Evolutionary conservation across 768 basidiomycete species (phyloP).

Genomic region (Punctularia strigosozonata): DNA sequence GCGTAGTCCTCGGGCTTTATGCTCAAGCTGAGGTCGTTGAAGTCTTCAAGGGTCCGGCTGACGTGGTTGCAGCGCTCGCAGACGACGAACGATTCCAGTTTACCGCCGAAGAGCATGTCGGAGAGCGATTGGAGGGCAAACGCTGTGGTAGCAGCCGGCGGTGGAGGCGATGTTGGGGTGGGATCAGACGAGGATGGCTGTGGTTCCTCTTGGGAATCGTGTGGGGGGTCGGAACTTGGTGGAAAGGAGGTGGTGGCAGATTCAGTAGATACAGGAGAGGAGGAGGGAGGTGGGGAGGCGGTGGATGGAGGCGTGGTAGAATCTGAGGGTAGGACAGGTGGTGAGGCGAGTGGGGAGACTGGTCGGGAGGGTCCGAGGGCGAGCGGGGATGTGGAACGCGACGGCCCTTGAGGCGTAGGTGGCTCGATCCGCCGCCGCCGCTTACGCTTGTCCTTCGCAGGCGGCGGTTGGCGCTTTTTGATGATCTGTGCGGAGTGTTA

Average conservation of each 20-base stretch:
- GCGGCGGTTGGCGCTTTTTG: constrained; percentile 48
- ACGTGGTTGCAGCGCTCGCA: constrained; percentile 92
- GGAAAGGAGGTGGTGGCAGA: too few relatives aligned
- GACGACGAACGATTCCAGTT: constrained; percentile 82
- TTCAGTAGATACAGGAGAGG: too few relatives aligned
- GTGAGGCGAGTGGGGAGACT: not conserved
- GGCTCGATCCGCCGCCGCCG: not conserved
- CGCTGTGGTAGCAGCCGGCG: not conserved
- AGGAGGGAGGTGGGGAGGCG: not conserved
- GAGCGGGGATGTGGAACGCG: not conserved
- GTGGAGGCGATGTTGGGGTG: not conserved
- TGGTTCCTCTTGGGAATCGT: not conserved
- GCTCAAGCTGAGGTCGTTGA: constrained; percentile 85
- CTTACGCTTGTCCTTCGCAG: constrained; percentile 25
- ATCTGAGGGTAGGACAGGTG: not conserved
- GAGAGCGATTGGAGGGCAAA: constrained; percentile 40
- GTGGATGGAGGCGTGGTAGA: not conserved
- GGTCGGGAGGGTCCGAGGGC: not conserved
- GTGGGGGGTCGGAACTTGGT: not conserved
- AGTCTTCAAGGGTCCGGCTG: constrained; percentile 88
- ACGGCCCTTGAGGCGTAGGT: constrained; percentile 4
- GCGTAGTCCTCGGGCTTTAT: constrained; percentile 75
- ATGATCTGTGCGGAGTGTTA: constrained; percentile 44
- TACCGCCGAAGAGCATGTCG: constrained; percentile 86
- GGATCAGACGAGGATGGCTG: not conserved